A percentile compares a stretch with the other conserved stretches of the same genome.
Conservation (phyloP, 331 rosid genomes). For the Malus hybrid region DNA sequence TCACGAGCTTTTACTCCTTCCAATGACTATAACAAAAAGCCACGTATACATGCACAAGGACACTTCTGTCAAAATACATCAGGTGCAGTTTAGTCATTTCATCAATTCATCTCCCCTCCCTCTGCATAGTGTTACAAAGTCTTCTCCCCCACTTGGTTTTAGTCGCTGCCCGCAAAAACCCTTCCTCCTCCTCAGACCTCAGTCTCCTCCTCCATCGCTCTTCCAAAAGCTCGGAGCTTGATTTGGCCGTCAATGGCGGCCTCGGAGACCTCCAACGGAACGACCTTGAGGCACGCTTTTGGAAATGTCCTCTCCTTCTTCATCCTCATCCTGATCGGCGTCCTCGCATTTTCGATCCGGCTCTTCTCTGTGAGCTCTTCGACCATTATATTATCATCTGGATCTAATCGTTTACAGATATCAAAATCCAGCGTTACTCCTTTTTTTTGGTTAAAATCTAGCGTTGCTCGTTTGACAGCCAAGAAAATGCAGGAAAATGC, state of each 20-base stretch:
- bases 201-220: conserved; percentile 4
- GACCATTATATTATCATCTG: conserved; percentile 18
- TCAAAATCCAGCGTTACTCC: background rate
- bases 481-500: background rate
- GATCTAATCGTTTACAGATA: conserved; percentile 22
- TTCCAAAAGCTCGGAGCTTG: conserved; percentile 19
- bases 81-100: conserved; percentile 4
- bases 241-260: conserved; percentile 85
- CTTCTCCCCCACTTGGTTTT: conserved; percentile 1
- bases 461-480: background rate
- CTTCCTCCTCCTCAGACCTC: conserved; percentile 4
- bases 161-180: conserved; percentile 11
- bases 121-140: conserved; percentile 3
- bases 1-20: background rate
- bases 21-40: background rate
- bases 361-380: conserved; percentile 80
- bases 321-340: conserved; percentile 85
- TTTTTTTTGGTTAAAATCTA: too few species aligned
- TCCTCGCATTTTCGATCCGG: conserved; percentile 33
- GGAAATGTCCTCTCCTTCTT: conserved; percentile 76
- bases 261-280: conserved; percentile 42
- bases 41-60: conserved; percentile 3
- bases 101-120: background rate
- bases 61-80: background rate
- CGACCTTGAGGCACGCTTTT: conserved; percentile 58